Evolutionary conservation across 163 green algal genomes (phyloP), one percentile per base, ranked within the genome.

Genomic region (Prototheca cutis): DNA sequence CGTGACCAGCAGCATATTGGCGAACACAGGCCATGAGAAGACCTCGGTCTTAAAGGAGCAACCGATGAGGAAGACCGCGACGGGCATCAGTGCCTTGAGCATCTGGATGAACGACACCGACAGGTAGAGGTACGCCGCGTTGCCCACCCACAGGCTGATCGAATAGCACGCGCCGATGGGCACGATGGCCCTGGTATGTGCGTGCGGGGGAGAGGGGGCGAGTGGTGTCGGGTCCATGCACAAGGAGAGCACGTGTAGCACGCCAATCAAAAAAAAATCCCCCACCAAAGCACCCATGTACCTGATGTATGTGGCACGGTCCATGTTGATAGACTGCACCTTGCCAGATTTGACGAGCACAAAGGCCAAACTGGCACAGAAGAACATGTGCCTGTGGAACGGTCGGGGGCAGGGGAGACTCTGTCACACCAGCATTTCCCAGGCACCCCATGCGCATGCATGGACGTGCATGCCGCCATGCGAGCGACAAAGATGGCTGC

Each of bases 81-180:
- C 68, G 1, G 85, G 84, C 78, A 90, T 93, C 1, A 80, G 2
- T 48, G 71, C 62, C 70, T 87, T 87, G 53, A 84, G 58, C 76
- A 87, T 87, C 58, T 94, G 86, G 25, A 95, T 92, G 81, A 95
- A 95, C 4, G 79, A 82, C 8, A 95, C 76, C 0, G 65, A 82
- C 1, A 95, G 75, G 71, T 90, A 83, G 17, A 95, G 55, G 68
- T 94, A 95, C 5, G 73, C 73, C 4, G 65, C 62, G 71, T 94
- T 94, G 53, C 82, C 80, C 24, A 93, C 69, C 86, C 88, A 95
- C 8, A 96, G 65, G 17, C 74, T 89, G 23, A 74, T 68, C 6
- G 84, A 73, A 70, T 88, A 95, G 13, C 92, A 73, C 0, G 61
- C 72, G 0, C 81, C 85, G 53, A 95, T 92, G 2, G 87, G 87